Conservation (phyloP, 257 asterid genomes). For the Sherardia arvensis region DNA sequence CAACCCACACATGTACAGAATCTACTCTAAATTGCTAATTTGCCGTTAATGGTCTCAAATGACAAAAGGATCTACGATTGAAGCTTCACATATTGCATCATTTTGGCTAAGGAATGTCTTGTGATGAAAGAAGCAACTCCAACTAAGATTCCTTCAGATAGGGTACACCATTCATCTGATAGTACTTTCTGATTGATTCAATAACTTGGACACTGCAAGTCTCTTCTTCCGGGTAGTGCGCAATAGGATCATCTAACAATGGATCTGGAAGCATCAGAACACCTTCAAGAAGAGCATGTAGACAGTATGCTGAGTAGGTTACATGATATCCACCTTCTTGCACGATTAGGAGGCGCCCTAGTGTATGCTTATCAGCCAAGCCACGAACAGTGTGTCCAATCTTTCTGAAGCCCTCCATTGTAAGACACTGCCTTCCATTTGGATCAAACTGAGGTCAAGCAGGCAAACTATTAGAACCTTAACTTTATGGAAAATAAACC, state of each 20-base stretch:
- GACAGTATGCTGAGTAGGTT: constrained; percentile 84
- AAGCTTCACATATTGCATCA: too few species aligned
- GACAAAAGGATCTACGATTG: too few species aligned
- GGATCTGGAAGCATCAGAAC: constrained; percentile 52
- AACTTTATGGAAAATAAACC: not conserved
- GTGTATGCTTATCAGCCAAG: constrained; percentile 48
- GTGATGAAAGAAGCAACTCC: constrained; percentile 1
- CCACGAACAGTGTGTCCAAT: constrained; percentile 50
- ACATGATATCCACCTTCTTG: constrained; percentile 97
- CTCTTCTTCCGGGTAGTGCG: constrained; percentile 74
- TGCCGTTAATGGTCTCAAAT: too few species aligned
- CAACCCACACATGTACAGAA: too few species aligned
- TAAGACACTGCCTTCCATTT: constrained; percentile 92
- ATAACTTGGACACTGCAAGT: constrained; percentile 29
- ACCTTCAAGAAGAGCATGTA: constrained; percentile 83
- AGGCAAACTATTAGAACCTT: not conserved
- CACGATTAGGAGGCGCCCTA: constrained; percentile 62
- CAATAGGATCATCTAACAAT: constrained; percentile 67
- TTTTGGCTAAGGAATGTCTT: too few species aligned
- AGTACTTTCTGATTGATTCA: constrained; percentile 46
- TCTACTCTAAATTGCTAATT: too few species aligned
- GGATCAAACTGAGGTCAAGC: constrained; percentile 70
- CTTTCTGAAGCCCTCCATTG: constrained; percentile 77
- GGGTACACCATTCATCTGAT: constrained; percentile 34
- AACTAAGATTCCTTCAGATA: constrained; percentile 27